Conservation (phyloP, 441 rosid genomes). For the Codiaeum variegatum region DNA sequence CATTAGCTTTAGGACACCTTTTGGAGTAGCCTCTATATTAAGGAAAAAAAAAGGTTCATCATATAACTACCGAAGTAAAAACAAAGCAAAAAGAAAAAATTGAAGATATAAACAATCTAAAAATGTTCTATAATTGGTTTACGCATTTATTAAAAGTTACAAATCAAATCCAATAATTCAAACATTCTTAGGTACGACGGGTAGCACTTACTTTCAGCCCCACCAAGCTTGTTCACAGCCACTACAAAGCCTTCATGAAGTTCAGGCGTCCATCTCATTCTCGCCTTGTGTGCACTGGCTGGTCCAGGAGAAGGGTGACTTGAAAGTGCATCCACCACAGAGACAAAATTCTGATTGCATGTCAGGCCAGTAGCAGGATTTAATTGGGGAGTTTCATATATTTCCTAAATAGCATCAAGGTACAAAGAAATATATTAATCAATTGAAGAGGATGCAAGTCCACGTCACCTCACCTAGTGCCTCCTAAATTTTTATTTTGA, state of each 20-base stretch:
- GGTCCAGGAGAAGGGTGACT: conserved; percentile 43
- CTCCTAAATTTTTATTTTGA: neutral
- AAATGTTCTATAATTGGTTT: neutral
- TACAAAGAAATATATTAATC: conserved; percentile 21
- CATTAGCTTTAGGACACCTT: conserved; percentile 84
- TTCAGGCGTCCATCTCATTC: conserved; percentile 96
- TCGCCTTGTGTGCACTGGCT: conserved; percentile 54
- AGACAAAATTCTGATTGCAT: conserved; percentile 33
- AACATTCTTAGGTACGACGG: conserved; percentile 6
- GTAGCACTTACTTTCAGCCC: conserved; percentile 73
- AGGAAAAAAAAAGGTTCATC: conserved; percentile 19
- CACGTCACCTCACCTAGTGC: neutral
- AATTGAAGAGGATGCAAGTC: conserved; percentile 14
- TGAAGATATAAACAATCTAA: neutral
- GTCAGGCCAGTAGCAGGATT: conserved; percentile 30
- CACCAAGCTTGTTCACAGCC: conserved; percentile 74
- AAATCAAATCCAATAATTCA: neutral
- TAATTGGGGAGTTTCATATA: conserved; percentile 50
- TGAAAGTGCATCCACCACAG: conserved; percentile 38
- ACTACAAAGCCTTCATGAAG: conserved; percentile 73
- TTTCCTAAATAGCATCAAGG: conserved; percentile 49
- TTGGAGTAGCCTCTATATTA: conserved; percentile 85
- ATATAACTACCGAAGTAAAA: neutral
- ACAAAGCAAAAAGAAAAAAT: neutral
- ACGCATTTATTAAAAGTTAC: neutral